These are phyloP conservation scores for Gleditsia sinensis DNA, from an alignment of 306 rosid genomes.

Conservation along the genomic window DNA sequence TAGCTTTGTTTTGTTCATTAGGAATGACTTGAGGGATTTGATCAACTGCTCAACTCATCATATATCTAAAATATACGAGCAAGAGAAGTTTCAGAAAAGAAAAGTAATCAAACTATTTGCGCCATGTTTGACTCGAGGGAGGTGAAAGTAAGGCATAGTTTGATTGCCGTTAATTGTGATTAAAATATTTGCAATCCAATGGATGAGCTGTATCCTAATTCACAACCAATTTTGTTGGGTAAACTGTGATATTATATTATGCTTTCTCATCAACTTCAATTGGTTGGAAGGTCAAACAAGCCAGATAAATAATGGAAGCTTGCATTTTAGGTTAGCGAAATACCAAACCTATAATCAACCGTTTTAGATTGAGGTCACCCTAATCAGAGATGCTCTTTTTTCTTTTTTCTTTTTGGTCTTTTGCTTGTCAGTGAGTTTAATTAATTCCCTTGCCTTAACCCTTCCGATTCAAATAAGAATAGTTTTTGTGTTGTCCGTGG, in stretches of 20 bases:
- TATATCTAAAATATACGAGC: no score
- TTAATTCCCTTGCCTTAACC: neutral
- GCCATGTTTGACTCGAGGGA: neutral
- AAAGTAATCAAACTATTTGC: neutral
- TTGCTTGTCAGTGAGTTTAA: conserved; percentile 20
- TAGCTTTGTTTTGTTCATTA: no score
- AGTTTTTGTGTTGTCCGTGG: neutral
- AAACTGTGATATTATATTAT: neutral
- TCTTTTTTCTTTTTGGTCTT: neutral
- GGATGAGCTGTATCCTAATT: conserved; percentile 39
- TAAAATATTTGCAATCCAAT: neutral
- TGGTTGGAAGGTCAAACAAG: conserved; percentile 31
- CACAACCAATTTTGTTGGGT: conserved; percentile 11
- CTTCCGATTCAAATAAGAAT: conserved; percentile 11
- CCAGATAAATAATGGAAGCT: neutral
- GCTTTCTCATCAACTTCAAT: neutral
- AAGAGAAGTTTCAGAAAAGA: neutral
- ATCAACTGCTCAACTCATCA: neutral
- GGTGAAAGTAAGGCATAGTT: neutral
- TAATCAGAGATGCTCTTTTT: neutral
- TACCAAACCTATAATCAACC: conserved; percentile 54
- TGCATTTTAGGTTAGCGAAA: conserved; percentile 29
- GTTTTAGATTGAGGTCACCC: neutral
- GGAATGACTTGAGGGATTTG: no score
- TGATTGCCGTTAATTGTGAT: neutral